phyloP scores from a whole-genome alignment of 345 rosid species.

The thale cress (Arabidopsis thaliana) region DNA sequence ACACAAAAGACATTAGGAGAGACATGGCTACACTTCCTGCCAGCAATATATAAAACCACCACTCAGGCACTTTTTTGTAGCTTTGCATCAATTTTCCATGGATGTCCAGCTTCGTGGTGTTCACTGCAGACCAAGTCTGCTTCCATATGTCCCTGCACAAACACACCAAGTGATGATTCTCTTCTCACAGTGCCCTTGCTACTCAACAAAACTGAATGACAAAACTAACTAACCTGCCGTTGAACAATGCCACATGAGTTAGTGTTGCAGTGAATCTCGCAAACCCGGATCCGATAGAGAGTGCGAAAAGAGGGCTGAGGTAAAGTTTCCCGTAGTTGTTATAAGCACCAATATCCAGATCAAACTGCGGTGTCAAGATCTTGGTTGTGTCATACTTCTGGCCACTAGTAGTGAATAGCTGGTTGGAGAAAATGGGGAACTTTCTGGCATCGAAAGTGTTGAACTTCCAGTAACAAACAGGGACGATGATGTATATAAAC shows the following conservation, averaged over 20 bases:
- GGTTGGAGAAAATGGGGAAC: slow-evolving; percentile 92
- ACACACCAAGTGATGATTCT: slow-evolving; percentile 25
- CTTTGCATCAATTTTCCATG: slow-evolving; percentile 77
- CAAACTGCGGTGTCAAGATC: slow-evolving; percentile 70
- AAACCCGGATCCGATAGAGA: slow-evolving; percentile 99
- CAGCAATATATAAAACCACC: slow-evolving; percentile 83
- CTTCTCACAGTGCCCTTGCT: background rate
- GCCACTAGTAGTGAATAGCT: slow-evolving; percentile 76
- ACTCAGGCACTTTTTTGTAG: slow-evolving; percentile 92
- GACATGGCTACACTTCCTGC: slow-evolving; percentile 65
- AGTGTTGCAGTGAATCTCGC: slow-evolving; percentile 94
- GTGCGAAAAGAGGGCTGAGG: slow-evolving; percentile 93
- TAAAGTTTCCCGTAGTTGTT: slow-evolving; percentile 84
- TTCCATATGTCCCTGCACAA: slow-evolving; percentile 74
- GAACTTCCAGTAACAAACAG: slow-evolving; percentile 94
- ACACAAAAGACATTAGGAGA: slow-evolving; percentile 76
- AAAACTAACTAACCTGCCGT: slow-evolving; percentile 72
- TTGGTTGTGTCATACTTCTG: slow-evolving; percentile 85
- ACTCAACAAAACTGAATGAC: slow-evolving; percentile 4
- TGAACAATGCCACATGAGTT: slow-evolving; percentile 92
- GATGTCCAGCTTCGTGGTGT: slow-evolving; percentile 74
- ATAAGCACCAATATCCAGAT: slow-evolving; percentile 70
- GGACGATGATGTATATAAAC: slow-evolving; percentile 91
- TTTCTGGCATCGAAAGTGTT: slow-evolving; percentile 82
- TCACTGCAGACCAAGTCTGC: slow-evolving; percentile 82